These are phyloP conservation scores for Pseudogymnoascus pannorum DNA, from an alignment of 2,329 filamentous ascomycete genomes.

Conservation along the genomic window DNA sequence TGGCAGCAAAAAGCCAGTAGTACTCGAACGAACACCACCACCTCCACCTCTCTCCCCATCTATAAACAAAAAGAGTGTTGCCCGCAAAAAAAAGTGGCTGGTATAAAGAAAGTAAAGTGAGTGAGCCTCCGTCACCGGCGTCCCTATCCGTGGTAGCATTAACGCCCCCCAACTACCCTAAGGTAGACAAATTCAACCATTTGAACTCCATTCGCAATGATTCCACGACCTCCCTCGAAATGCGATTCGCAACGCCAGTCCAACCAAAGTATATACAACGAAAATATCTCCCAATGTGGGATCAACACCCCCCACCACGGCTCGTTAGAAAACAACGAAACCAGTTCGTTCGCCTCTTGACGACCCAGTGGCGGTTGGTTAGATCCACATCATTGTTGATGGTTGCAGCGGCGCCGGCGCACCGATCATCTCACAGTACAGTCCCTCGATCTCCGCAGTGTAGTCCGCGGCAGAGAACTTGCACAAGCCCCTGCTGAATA, in stretches of 20 bases:
- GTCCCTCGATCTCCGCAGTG: constrained; percentile 65
- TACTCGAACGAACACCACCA: background rate
- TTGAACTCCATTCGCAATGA: background rate
- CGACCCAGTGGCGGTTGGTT: background rate
- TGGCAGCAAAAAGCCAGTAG: background rate
- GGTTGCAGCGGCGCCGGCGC: background rate
- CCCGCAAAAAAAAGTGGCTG: background rate
- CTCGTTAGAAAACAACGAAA: background rate
- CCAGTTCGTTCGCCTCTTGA: background rate
- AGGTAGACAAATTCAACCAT: background rate
- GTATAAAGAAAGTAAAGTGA: background rate
- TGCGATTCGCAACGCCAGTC: background rate
- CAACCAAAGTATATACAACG: background rate
- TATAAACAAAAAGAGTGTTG: constrained; percentile 5
- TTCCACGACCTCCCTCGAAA: background rate
- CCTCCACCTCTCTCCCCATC: background rate
- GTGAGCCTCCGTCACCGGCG: background rate
- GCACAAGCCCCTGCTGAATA: constrained; percentile 61
- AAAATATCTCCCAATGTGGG: background rate
- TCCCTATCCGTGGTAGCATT: background rate
- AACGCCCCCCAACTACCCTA: background rate
- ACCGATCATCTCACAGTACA: constrained; percentile 30
- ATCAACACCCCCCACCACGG: background rate
- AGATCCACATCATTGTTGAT: background rate
- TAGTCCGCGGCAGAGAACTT: constrained; percentile 79